phyloP scores from a whole-genome alignment of 1,284 basidiomycete species.

The Sanghuangporus baumii region DNA sequence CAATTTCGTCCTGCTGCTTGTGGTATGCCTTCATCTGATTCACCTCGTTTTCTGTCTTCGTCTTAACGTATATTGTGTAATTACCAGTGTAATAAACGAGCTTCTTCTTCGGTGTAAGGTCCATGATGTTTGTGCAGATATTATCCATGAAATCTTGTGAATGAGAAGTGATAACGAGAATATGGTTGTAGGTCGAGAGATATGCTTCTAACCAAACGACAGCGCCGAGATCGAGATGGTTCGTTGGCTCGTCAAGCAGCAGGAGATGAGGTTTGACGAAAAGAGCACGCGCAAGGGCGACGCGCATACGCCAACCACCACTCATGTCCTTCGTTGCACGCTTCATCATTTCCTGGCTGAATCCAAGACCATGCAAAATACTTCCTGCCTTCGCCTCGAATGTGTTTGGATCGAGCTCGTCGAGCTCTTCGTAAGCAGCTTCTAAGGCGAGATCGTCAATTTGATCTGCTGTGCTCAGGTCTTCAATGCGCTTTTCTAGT shows the following conservation, averaged over 20 bases:
- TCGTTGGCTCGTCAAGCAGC: slow-evolving; percentile 39
- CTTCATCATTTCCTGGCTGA: slow-evolving; percentile 88
- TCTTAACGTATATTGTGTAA: slow-evolving; percentile 62
- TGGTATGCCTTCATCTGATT: slow-evolving; percentile 70
- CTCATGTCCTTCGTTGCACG: slow-evolving; percentile 98
- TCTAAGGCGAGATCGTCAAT: slow-evolving; percentile 87
- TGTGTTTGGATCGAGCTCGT: slow-evolving; percentile 92
- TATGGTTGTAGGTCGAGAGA: slow-evolving; percentile 63
- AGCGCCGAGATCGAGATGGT: slow-evolving; percentile 58
- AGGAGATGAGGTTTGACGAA: slow-evolving; percentile 97
- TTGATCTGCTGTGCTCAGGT: slow-evolving; percentile 84
- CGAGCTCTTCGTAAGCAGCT: slow-evolving; percentile 90
- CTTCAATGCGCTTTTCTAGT: slow-evolving; percentile 93
- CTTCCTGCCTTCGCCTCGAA: slow-evolving; percentile 96
- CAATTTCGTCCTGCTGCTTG: slow-evolving; percentile 67
- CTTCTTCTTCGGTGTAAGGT: slow-evolving; percentile 47
- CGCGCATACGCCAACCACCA: slow-evolving; percentile 99
- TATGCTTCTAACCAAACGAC: slow-evolving; percentile 70
- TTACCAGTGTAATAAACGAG: slow-evolving; percentile 59
- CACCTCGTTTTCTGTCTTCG: slow-evolving; percentile 62
- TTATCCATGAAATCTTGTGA: slow-evolving; percentile 68
- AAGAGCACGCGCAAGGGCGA: slow-evolving; percentile 91
- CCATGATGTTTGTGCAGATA: slow-evolving; percentile 63
- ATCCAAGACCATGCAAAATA: slow-evolving; percentile 96
- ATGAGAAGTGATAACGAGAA: slow-evolving; percentile 56